These are phyloP conservation scores for Pelargonium myrrhifolium DNA, from an alignment of 441 rosid genomes.

Conservation along the genomic window DNA sequence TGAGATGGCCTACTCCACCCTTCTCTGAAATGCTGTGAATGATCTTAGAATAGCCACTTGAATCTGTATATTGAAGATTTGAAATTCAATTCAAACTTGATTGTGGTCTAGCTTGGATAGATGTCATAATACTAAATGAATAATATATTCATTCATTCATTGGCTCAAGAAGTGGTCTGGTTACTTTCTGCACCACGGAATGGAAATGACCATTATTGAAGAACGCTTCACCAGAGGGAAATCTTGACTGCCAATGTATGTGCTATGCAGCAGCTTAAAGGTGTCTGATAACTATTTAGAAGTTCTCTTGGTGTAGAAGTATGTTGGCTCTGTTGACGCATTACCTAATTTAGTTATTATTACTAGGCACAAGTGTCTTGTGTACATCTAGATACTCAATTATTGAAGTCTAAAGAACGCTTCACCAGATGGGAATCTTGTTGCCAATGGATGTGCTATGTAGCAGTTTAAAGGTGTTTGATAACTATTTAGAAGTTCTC, in stretches of 20 bases:
- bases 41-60: not conserved
- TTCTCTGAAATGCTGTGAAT: not conserved
- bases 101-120: not conserved
- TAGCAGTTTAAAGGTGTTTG: too few species aligned
- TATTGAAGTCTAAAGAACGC: not conserved
- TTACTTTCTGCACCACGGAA: too few species aligned
- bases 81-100: not conserved
- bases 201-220: not conserved
- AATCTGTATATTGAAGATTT: not conserved
- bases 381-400: not conserved
- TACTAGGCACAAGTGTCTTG: too few species aligned
- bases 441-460: not conserved
- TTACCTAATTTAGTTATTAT: too few species aligned
- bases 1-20: not conserved
- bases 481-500: too few species aligned
- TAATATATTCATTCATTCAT: too few species aligned
- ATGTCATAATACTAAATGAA: not conserved
- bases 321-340: too few species aligned
- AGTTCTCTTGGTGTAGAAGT: too few species aligned
- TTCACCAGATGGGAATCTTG: not conserved
- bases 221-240: not conserved
- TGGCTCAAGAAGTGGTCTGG: too few species aligned
- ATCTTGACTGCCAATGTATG: not conserved
- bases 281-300: too few species aligned
- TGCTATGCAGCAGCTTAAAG: too few species aligned